Conservation (phyloP, 1,139 yeast species). For the Yueomyces sp. region DNA sequence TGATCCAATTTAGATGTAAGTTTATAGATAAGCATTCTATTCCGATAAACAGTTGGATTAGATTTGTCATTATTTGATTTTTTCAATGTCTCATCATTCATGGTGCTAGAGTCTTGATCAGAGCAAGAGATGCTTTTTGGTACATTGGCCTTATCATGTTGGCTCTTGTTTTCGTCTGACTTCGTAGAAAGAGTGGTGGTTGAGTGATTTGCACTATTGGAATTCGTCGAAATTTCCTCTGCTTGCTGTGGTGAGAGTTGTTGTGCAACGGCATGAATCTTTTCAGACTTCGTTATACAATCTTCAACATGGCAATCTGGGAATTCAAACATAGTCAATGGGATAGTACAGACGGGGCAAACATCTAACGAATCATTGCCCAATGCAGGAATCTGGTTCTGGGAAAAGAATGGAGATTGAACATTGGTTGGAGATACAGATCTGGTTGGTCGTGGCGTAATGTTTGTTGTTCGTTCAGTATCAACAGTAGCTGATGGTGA, state of each 20-base stretch:
- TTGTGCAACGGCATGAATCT: neutral
- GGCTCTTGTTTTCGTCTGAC: neutral
- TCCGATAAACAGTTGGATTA: constrained; percentile 23
- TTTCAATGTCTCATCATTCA: neutral
- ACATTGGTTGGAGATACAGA: neutral
- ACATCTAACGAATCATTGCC: neutral
- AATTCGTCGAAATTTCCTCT: no score
- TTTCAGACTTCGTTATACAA: neutral
- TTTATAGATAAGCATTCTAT: constrained; percentile 77
- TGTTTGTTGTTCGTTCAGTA: neutral
- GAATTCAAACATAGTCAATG: neutral
- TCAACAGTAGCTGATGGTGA: neutral
- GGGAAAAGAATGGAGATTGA: no score
- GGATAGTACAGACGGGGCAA: neutral
- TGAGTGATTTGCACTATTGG: neutral
- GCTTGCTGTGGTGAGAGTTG: neutral
- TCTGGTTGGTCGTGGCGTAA: neutral
- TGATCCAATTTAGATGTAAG: constrained; percentile 39
- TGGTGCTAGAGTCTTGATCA: neutral
- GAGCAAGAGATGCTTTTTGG: no score
- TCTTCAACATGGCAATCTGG: neutral
- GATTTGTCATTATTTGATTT: no score
- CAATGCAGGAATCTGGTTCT: neutral
- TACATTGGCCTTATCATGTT: no score
- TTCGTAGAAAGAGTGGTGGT: neutral